Base-by-base conservation (phyloP, 192 early-diverging fungal species). In the Obelidium mucronatum region DNA sequence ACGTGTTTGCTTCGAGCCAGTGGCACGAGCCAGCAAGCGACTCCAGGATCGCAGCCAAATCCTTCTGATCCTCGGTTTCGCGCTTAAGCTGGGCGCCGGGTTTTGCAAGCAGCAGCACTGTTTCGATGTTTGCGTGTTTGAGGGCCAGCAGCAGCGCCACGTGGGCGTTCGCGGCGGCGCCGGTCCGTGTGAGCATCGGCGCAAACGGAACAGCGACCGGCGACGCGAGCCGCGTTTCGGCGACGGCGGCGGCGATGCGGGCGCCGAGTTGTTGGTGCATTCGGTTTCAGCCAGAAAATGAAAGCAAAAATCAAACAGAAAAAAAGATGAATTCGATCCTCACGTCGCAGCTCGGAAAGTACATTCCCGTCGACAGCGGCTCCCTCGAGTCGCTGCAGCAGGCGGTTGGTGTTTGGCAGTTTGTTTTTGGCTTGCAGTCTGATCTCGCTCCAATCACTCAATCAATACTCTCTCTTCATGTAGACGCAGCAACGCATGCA, bases 401-500 rank as follows among this genome's bases (percentile, higher is more conserved):
- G 11, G 66, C 66, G 26, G 66, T 68, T 24, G 24, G 15, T 17
- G 17, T 31, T 26, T 60, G 13, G 33, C 33, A 26, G 59, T 60
- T 31, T 17, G n/a, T 26, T 8, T 31, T 8, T 60, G n/a, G n/a
- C n/a, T n/a, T n/a, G n/a, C n/a, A n/a, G n/a, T n/a, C n/a, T n/a
- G n/a, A n/a, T n/a, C 48, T 8, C 8, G 8, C 48, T 51, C 48
- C 48, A 51, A 51, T 51, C 48, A n/a, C 48, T 58, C 55, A 22
- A 58, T 24, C 55, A 58, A 58, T 26, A 22, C 8, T 6, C 44
- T 30, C 17, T 51, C 48, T 24, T 34, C 11, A 15, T 35, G 24
- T 35, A 74, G 72, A 54, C 72, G 19, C 40, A 51, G 26, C 72
- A 74, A 40, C 72, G 72, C 2, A 40, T 74, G 59, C 72, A 74